These are phyloP conservation scores for Hypomyces rosellus DNA, from an alignment of 2,329 filamentous ascomycete species.

Conservation along the genomic window DNA sequence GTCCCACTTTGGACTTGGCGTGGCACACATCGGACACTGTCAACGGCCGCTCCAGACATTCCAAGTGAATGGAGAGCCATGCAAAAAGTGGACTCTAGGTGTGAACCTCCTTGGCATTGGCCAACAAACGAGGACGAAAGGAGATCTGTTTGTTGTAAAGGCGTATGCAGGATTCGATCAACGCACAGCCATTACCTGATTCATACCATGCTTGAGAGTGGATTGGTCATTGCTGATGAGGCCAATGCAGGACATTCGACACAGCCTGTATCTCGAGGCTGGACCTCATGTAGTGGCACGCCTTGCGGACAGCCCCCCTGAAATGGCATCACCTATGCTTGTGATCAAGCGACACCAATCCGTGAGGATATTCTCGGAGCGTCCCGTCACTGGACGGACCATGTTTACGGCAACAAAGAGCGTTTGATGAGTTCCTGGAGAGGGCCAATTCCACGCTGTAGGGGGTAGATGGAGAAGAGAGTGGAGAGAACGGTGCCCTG, in stretches of 20 bases:
- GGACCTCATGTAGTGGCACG: neutral
- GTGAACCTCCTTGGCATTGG: neutral
- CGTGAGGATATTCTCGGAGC: neutral
- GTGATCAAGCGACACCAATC: neutral
- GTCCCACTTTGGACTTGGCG: slow-evolving; percentile 9
- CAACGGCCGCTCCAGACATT: neutral
- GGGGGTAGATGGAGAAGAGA: neutral
- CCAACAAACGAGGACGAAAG: neutral
- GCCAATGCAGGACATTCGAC: neutral
- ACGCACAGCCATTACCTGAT: neutral
- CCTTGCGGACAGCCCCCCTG: neutral
- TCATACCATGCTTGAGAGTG: neutral
- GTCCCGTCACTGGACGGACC: slow-evolving; percentile 1
- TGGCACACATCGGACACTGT: neutral
- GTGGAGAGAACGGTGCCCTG: no score
- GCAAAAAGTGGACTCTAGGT: neutral
- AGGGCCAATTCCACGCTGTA: neutral
- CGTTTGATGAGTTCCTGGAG: neutral
- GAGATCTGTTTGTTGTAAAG: neutral
- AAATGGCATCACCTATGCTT: neutral
- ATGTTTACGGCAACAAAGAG: neutral
- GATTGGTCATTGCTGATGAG: neutral
- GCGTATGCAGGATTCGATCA: neutral
- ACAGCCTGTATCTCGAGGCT: neutral
- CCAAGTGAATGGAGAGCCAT: neutral